Evolutionary conservation across 371 early-diverging fungal genomes (phyloP).

Genomic region (Haplosporangium sp.): DNA sequence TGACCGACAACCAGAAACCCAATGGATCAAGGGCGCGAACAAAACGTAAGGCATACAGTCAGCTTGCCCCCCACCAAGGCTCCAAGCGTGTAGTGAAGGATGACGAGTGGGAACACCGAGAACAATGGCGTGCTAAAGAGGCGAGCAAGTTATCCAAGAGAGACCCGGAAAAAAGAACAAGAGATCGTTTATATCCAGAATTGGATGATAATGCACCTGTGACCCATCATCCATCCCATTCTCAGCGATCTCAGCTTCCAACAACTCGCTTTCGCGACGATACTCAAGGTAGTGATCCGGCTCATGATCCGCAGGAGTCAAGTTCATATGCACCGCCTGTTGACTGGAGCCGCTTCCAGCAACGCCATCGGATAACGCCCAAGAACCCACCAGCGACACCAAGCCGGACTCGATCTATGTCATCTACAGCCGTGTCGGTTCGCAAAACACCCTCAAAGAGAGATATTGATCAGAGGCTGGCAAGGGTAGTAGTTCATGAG

Average conservation of each 20-base stretch:
- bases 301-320: constrained; percentile 11
- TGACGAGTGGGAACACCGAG: no score
- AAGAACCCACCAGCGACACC: not conserved
- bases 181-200: no score
- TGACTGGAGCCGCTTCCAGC: constrained; percentile 31
- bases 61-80: not conserved
- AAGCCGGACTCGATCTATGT: not conserved
- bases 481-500: not conserved
- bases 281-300: constrained; percentile 4
- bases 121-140: no score
- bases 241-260: not conserved
- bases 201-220: no score
- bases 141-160: no score
- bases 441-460: not conserved
- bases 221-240: no score
- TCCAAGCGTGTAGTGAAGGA: no score
- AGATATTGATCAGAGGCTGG: not conserved
- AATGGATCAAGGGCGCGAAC: constrained; percentile 1
- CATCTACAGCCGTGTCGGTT: not conserved
- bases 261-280: not conserved
- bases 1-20: not conserved
- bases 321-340: constrained; percentile 16
- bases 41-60: constrained; percentile 1
- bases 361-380: not conserved
- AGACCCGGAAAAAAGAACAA: no score